Evolutionary conservation across 257 asterid species (phyloP).

Genomic region (Solanum sparsipilum): DNA sequence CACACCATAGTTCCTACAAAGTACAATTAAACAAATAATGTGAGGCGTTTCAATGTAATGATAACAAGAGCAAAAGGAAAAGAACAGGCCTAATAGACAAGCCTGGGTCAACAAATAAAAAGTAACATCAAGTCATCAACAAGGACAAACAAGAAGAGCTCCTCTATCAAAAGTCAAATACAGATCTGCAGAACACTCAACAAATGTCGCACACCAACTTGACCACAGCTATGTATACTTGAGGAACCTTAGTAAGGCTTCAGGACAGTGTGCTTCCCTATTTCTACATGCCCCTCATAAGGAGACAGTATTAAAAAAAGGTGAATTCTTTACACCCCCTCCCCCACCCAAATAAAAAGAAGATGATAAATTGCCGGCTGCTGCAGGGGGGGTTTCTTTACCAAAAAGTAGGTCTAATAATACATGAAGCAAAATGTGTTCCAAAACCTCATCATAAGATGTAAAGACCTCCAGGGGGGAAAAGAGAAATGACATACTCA

Average conservation of each 20-base stretch:
- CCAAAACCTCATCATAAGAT: background rate
- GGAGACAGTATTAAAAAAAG: background rate
- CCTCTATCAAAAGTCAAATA: background rate
- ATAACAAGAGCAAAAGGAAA: background rate
- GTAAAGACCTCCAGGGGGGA: background rate
- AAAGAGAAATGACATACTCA: background rate
- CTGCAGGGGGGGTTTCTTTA: background rate
- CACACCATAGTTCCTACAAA: slow-evolving; percentile 76
- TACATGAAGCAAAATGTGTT: background rate
- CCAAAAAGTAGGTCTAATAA: background rate
- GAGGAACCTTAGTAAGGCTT: background rate
- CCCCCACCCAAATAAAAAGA: background rate
- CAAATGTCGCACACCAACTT: background rate
- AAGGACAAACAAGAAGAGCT: background rate
- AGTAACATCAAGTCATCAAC: background rate
- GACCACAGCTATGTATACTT: background rate
- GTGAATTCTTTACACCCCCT: background rate
- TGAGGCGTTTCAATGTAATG: background rate
- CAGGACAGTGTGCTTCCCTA: background rate
- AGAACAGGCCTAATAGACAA: background rate
- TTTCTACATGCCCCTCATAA: background rate
- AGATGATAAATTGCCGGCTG: background rate
- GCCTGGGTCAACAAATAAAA: background rate
- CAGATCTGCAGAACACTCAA: background rate
- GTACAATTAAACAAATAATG: background rate